Conservation (phyloP, 176 grass and related monocot species). For the Lolium perenne region DNA sequence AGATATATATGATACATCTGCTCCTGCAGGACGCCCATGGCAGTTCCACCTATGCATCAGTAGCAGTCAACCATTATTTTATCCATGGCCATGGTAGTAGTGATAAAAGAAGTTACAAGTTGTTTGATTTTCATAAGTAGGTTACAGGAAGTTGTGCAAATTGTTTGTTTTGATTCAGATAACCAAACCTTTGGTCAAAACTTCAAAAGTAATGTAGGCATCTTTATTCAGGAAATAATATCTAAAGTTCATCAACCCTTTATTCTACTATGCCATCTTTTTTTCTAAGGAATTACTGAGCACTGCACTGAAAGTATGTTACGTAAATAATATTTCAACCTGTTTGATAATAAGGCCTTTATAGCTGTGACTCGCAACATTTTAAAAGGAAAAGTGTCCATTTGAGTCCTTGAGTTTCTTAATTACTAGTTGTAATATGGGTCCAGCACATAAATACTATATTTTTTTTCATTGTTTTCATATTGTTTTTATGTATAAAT, state of each 20-base stretch:
- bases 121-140: background rate
- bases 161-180: constrained; percentile 16
- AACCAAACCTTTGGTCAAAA: constrained; percentile 1
- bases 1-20: constrained; percentile 78
- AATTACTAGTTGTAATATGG: constrained; percentile 4
- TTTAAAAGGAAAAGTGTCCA: background rate
- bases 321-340: constrained; percentile 19
- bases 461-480: background rate
- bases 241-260: constrained; percentile 7
- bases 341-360: background rate
- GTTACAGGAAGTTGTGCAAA: constrained; percentile 19
- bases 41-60: constrained; percentile 71
- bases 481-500: constrained; percentile 25
- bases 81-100: constrained; percentile 13
- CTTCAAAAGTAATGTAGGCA: background rate
- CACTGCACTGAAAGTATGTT: background rate
- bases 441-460: background rate
- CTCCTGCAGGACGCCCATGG: constrained; percentile 85
- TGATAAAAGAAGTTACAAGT: constrained; percentile 24
- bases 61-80: constrained; percentile 3
- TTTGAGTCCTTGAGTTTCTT: background rate
- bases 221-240: constrained; percentile 6
- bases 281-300: constrained; percentile 4
- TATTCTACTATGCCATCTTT: constrained; percentile 16
- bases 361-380: constrained; percentile 13